Evolutionary conservation across 2,329 filamentous ascomycete genomes (phyloP), one percentile per base, ranked within the genome.

Genomic region (Tolypocladium guangdongense): DNA sequence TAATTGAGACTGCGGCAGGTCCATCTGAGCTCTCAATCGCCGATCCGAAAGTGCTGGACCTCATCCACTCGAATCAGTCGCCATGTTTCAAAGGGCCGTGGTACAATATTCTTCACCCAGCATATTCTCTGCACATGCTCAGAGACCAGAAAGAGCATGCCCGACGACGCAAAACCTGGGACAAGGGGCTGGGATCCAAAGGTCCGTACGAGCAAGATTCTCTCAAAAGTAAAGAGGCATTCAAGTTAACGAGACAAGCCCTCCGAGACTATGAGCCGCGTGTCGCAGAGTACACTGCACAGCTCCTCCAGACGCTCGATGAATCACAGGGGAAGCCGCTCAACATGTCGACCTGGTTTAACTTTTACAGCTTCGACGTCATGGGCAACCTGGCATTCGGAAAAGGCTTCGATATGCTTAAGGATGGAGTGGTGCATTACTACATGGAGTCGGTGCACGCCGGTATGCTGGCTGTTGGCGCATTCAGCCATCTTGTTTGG

Each of bases 351-450:
- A 55, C 60, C 4, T 69, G 66, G 65, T 64, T 66, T 49, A 66
- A 64, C 51, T 68, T 68, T 46, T 69, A 66, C 50, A 64, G 64
- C 24, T 71, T 71, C 39, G 71, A 72, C 22, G 63, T 72, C 6
- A 72, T 74, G 71, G 71, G 68, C 2, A 68, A 73, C 49, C 59
- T 74, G 38, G 70, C 67, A 5, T 73, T 73, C 46, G 68, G 66
- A 1, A 61, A 64, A 33, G 59, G 62, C 6, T 73, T 71, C 47
- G 58, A 65, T 11, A 68, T 69, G 68, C 59, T 73, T 16, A 55
- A 53, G 30, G 55, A 58, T 1, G 64, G 62, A 4, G 52, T 62
- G 11, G 60, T 62, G 38, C 60, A 64, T 46, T 60, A 60, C 51
- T 66, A 58, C 30, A 64, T 66, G 59, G 59, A 54, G 8, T 57